Percentiles rank a stretch among this genome's conserved stretches.
These are phyloP conservation scores for Camellia japonica DNA, from an alignment of 148 eudicot species.

Conservation along the genomic window DNA sequence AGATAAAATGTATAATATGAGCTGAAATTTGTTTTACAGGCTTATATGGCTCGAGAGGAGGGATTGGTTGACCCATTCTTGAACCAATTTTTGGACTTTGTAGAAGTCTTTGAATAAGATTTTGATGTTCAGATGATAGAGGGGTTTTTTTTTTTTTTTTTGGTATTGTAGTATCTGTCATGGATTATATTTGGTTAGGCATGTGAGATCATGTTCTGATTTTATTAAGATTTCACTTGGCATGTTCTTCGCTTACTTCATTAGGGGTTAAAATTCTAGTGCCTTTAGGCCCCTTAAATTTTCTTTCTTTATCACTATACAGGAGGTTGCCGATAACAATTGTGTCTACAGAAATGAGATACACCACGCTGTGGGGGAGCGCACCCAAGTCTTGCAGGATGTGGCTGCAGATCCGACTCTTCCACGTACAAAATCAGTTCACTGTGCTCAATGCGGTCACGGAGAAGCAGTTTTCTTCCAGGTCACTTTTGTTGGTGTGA, in stretches of 20 bases:
- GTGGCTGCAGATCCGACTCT: constrained; percentile 98
- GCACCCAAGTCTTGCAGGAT: constrained; percentile 92
- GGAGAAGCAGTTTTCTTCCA: constrained; percentile 98
- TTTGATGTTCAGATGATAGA: too few species aligned
- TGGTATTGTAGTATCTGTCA: neutral
- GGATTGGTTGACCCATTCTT: too few species aligned
- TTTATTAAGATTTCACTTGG: neutral
- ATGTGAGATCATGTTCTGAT: neutral
- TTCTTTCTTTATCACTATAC: constrained; percentile 15
- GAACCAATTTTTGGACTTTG: too few species aligned
- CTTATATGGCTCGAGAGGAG: too few species aligned
- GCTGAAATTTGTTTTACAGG: neutral
- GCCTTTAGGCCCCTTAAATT: neutral
- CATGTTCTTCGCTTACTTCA: neutral
- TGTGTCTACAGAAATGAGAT: constrained; percentile 95
- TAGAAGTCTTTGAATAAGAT: too few species aligned
- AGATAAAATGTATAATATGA: neutral
- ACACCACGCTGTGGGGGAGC: constrained; percentile 83
- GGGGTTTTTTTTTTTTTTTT: neutral
- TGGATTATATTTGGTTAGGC: neutral
- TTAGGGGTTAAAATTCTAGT: neutral
- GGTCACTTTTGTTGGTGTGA: constrained; percentile 35
- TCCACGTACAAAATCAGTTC: constrained; percentile 91
- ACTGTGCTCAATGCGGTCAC: constrained; percentile 79
- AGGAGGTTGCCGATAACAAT: constrained; percentile 93